A percentile compares a stretch with the other conserved stretches of the same genome.
Evolutionary conservation across 2,329 filamentous ascomycete species (phyloP).

Genomic region (Penicillium sp.): DNA sequence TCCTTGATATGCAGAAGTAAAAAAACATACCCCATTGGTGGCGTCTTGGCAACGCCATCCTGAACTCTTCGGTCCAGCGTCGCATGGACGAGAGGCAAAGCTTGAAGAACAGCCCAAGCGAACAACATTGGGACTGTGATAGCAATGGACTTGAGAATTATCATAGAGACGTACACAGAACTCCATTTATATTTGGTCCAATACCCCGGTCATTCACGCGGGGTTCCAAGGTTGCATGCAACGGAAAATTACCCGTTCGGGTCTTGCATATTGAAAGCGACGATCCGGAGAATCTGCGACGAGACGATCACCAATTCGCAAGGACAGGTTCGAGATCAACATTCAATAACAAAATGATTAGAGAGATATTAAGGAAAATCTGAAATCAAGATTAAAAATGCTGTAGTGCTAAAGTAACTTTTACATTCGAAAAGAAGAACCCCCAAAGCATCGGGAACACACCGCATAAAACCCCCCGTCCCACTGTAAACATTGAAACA

Average conservation of each 20-base stretch:
- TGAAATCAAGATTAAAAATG: background rate
- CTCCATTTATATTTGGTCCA: background rate
- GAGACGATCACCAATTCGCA: background rate
- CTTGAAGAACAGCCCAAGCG: background rate
- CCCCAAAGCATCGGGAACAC: background rate
- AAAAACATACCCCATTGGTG: conserved; percentile 28
- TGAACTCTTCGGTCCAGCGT: conserved; percentile 7
- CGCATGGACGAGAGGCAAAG: background rate
- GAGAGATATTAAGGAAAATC: background rate
- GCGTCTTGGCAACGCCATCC: conserved; percentile 28
- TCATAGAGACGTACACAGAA: background rate
- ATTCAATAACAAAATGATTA: too few species aligned
- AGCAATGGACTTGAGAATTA: background rate
- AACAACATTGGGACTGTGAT: background rate
- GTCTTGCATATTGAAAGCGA: background rate
- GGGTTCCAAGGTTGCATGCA: background rate
- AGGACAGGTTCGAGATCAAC: background rate
- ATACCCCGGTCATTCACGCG: background rate
- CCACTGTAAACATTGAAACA: background rate
- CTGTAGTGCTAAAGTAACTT: background rate
- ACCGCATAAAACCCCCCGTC: too few species aligned
- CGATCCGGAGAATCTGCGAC: conserved; percentile 1
- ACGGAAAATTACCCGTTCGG: conserved; percentile 4
- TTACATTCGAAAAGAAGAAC: conserved; percentile 1
- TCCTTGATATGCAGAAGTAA: too few species aligned